Evolutionary conservation across 148 eudicot genomes (phyloP).

Genomic region (Dysphania ambrosioides): DNA sequence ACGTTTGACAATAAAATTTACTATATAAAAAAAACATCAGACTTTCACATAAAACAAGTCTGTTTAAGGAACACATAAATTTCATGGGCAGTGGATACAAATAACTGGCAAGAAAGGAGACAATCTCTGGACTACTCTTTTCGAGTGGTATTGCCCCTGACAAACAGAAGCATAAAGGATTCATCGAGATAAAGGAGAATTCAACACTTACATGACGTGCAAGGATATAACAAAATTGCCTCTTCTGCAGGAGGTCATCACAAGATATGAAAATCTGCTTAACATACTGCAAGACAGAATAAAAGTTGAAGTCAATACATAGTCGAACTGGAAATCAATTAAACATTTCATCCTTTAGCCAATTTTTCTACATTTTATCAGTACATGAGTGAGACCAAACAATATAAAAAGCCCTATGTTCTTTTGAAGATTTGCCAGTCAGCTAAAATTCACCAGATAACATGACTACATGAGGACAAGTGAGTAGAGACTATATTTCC

Average conservation of each 20-base stretch:
- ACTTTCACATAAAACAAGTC: not conserved
- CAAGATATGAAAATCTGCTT: constrained; percentile 70
- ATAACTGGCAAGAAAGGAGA: not conserved
- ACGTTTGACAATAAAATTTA: not conserved
- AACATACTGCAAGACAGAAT: constrained; percentile 63
- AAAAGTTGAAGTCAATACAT: not conserved
- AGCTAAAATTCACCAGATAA: not conserved
- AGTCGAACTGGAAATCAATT: not conserved
- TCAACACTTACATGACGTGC: constrained; percentile 77
- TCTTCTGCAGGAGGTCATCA: constrained; percentile 54
- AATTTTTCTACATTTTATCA: not conserved
- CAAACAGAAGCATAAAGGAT: not conserved
- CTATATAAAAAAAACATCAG: not conserved
- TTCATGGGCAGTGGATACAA: not conserved
- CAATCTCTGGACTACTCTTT: not conserved
- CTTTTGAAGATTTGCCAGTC: not conserved
- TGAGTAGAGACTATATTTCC: too few relatives aligned
- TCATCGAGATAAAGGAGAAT: constrained; percentile 7
- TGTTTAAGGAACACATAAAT: not conserved
- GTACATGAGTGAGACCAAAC: not conserved
- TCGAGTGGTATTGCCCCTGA: not conserved
- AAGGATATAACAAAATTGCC: constrained; percentile 87
- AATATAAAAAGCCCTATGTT: not conserved
- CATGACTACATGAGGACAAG: not conserved
- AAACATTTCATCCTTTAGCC: not conserved